Evolutionary conservation across 1,284 basidiomycete species (phyloP).

Genomic region (Heimioporus retisporus): DNA sequence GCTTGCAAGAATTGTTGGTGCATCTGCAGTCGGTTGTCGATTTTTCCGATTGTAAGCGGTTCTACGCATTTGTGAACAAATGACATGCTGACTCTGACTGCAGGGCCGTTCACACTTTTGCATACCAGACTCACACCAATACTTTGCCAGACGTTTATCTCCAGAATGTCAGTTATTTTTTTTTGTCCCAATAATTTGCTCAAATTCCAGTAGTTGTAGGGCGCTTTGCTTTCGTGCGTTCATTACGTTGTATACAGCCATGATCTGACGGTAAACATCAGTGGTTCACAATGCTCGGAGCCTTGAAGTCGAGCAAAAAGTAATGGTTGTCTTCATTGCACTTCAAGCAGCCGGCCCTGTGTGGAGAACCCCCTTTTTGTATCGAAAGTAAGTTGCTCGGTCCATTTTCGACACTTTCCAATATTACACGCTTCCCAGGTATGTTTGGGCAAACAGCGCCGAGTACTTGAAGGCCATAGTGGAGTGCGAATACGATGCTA

Average conservation of each 20-base stretch:
- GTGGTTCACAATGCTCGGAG: constrained; percentile 32
- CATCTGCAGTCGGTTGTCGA: constrained; percentile 22
- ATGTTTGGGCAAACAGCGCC: constrained; percentile 12
- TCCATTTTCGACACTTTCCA: not conserved
- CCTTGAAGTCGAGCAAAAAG: constrained; percentile 3
- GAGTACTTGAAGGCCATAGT: constrained; percentile 27
- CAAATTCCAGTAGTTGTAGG: constrained; percentile 30
- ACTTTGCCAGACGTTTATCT: constrained; percentile 33
- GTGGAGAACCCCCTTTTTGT: constrained; percentile 15
- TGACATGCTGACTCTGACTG: not conserved
- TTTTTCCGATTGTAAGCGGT: constrained; percentile 19
- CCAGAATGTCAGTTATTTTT: constrained; percentile 36
- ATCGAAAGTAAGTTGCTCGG: constrained; percentile 23
- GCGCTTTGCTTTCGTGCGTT: constrained; percentile 39
- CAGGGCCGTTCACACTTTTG: constrained; percentile 28
- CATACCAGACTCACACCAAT: constrained; percentile 32
- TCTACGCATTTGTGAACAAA: not conserved
- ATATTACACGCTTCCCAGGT: constrained; percentile 20
- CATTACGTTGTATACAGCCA: not conserved
- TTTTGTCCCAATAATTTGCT: not conserved
- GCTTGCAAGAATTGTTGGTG: constrained; percentile 24
- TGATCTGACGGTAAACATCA: constrained; percentile 3
- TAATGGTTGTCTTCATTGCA: constrained; percentile 22
- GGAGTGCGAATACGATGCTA: constrained; percentile 22
- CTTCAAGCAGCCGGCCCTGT: constrained; percentile 15